Base-by-base conservation (phyloP, 2,329 filamentous ascomycete species). In the Monilinia polystroma region DNA sequence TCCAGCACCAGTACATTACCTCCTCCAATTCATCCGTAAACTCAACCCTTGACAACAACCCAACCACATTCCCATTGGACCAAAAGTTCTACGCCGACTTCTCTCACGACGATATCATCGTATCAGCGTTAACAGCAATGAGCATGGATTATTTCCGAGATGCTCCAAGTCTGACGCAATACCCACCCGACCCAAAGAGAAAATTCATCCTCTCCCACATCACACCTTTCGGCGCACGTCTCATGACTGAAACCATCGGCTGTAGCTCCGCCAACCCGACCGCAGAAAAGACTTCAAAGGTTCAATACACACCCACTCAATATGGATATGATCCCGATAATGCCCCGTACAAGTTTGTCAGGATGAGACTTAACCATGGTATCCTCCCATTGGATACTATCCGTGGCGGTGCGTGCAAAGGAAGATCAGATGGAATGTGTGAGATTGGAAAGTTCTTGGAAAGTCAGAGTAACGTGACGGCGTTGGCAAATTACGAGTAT, bases 91-190 rank as follows among this genome's bases (percentile, higher is more conserved):
- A 95, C 74, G 92, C 91, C 1, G 93, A 97, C 77, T 96, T 97
- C 75, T 90, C 88, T 69, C 93, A 97, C 78, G 93, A 97, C 78
- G 96, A 96, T 77, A 87, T 89, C 75, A 92, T 96, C 86, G 85
- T 86, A 43, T 84, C 85, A 11, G 85, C 93, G 7, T 75, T 85
- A 16, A 79, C 82, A 0, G 83, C 84, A 4, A 79, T 86, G 74
- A 82, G 81, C 16, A 70, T 87, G 32, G 81, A 85, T 70, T 85
- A 85, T 72, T 82, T 85, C 76, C 79, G 79, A 29, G 80, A 82
- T 12, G 72, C 81, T 1, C 81, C 82, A 2, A 76, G 73, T 57
- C 73, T 83, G 18, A 78, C 75, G 0, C 70, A 78, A 58, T 81
- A 74, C 70, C 81, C 80, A 26, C 80, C 78, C 4, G 76, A 79